Base-by-base conservation (phyloP, 2,329 filamentous ascomycete genomes). In the Penicillium sp. region DNA sequence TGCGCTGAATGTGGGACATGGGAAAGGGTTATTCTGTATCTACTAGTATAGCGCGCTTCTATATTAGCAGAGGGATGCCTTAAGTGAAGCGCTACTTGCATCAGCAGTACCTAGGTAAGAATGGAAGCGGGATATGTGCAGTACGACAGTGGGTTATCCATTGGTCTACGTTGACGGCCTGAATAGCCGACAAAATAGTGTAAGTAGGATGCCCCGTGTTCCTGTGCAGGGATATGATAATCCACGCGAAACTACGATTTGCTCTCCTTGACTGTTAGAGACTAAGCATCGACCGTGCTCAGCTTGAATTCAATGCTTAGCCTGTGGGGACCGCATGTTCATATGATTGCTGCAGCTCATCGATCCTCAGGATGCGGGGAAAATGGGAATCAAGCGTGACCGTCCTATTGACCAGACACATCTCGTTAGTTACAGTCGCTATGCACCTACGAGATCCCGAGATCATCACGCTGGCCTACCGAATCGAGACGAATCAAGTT, bases 401-500 rank as follows among this genome's bases (percentile, higher is more conserved):
- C 15, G 18, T 20, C 15, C 5, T 15, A 9, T 35, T 37, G 9
- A 37, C 33, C 20, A 12, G 18, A 23, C 33, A 3, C 27, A 7
- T 28, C 2, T 9, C 6, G 7, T 23, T 23, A 23, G 4, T n/a
- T n/a, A n/a, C n/a, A 18, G 15, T 18, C 1, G 15, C 20, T 23
- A 4, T 15, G 7, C 8, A 15, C 9, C 15, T 15, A 37, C 33
- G 8, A 37, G 40, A 15, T 29, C 41, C 32, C 39, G 32, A 42
- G 54, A 56, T 56, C 54, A 31, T 31, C 54, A 32, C 23, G 8
- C 6, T 32, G 27, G 23, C 24, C 39, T 54, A 52, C 54, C 49
- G 12, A 13, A 56, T 56, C 41, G 20, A 52, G 49, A 28, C 12
- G 23, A 37, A 46, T 23, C 54, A 55, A 39, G 24, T 18, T 48